Conservation (phyloP, 2,329 filamentous ascomycete species). For the Verticillium isaacii region DNA sequence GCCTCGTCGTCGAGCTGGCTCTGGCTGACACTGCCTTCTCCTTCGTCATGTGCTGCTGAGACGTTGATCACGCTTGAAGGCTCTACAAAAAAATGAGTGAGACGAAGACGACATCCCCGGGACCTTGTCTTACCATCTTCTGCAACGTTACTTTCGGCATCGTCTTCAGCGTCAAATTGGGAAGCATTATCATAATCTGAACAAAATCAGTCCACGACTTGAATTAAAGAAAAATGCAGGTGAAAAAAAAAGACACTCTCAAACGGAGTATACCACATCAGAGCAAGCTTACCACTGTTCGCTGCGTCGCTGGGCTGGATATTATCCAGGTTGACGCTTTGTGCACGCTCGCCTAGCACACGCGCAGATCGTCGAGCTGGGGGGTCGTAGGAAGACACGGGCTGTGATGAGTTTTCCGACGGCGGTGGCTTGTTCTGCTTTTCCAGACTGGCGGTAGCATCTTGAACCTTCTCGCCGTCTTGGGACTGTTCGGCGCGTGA, state of each 20-base stretch:
- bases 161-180: neutral
- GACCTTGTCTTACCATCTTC: neutral
- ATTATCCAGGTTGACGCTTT: neutral
- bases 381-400: neutral
- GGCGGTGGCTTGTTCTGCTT: too few species aligned
- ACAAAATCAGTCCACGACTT: too few species aligned
- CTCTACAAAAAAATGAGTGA: neutral
- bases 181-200: neutral
- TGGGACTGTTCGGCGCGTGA: neutral
- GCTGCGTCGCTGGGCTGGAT: neutral
- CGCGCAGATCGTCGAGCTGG: neutral
- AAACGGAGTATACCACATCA: neutral
- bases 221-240: neutral
- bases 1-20: neutral
- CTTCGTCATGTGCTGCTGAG: slow-evolving; percentile 2
- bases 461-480: neutral
- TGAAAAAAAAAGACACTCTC: neutral
- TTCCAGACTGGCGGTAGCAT: too few species aligned
- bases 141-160: neutral
- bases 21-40: neutral
- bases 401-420: neutral
- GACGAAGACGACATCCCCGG: neutral
- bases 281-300: neutral
- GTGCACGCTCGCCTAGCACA: neutral
- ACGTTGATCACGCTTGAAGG: neutral